Evolutionary conservation across 169 alveolate genomes (phyloP).

Genomic region (Plasmodium blacklocki): DNA sequence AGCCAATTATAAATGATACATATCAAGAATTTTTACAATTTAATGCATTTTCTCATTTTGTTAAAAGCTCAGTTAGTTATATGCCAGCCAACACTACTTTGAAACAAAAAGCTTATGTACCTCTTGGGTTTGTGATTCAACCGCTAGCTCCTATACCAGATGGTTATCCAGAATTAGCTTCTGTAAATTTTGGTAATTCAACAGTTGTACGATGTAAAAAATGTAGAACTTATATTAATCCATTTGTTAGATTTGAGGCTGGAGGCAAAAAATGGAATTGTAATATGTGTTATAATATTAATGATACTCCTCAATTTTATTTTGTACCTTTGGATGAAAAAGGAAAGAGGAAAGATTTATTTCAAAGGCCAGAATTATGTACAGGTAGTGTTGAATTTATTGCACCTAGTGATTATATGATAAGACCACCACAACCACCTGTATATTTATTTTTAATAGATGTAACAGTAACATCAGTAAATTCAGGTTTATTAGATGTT

Average conservation of each 20-base stretch:
- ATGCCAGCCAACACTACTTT: slow-evolving; percentile 85
- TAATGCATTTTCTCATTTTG: slow-evolving; percentile 77
- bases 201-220: slow-evolving; percentile 93
- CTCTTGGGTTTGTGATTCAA: slow-evolving; percentile 86
- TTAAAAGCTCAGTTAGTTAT: slow-evolving; percentile 72
- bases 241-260: slow-evolving; percentile 95
- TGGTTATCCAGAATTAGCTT: slow-evolving; percentile 90
- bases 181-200: slow-evolving; percentile 90
- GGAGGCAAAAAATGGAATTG: slow-evolving; percentile 97
- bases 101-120: slow-evolving; percentile 87
- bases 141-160: slow-evolving; percentile 90
- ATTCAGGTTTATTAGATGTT: slow-evolving; percentile 92
- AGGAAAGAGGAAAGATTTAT: slow-evolving; percentile 90
- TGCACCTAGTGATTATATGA: slow-evolving; percentile 97
- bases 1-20: slow-evolving; percentile 54
- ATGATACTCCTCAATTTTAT: slow-evolving; percentile 93
- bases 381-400: slow-evolving; percentile 95
- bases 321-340: slow-evolving; percentile 83
- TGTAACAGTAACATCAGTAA: slow-evolving; percentile 92
- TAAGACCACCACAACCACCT: slow-evolving; percentile 97
- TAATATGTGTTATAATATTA: slow-evolving; percentile 95
- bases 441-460: slow-evolving; percentile 93
- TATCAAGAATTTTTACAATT: slow-evolving; percentile 74
- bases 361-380: slow-evolving; percentile 92
- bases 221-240: slow-evolving; percentile 96